Conservation (phyloP, 768 basidiomycete genomes). For the Steccherinum ochraceum region DNA sequence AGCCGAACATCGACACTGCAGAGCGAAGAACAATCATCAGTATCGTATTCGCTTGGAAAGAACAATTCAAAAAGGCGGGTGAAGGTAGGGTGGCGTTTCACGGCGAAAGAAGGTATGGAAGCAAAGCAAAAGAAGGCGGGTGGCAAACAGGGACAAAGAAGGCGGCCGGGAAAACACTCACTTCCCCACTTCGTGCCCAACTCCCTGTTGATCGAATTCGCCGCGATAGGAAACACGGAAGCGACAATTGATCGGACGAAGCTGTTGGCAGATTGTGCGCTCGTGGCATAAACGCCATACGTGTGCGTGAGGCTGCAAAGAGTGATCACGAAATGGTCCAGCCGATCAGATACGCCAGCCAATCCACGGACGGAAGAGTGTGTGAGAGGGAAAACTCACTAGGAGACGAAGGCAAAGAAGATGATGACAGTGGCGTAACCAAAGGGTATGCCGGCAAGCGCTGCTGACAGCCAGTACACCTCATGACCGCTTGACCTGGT, state of each 20-base stretch:
- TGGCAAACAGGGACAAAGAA: background rate
- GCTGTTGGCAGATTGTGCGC: conserved; percentile 14
- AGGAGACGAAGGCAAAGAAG: conserved; percentile 17
- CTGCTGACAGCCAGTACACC: conserved; percentile 17
- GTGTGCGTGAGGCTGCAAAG: conserved; percentile 12
- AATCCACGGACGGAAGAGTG: background rate
- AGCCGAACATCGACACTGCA: conserved; percentile 18
- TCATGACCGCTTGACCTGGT: conserved; percentile 16
- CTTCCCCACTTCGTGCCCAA: conserved; percentile 20
- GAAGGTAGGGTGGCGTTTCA: no score
- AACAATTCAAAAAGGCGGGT: background rate
- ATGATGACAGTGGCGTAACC: conserved; percentile 15
- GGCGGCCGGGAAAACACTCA: no score
- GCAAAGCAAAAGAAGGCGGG: no score
- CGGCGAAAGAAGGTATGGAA: no score
- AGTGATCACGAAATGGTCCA: no score
- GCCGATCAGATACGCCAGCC: background rate
- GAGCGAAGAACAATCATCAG: background rate
- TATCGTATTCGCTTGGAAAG: background rate
- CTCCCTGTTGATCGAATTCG: conserved; percentile 11
- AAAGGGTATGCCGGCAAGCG: conserved; percentile 17
- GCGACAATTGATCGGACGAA: conserved; percentile 15
- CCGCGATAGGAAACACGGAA: conserved; percentile 15
- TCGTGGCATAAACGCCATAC: conserved; percentile 16
- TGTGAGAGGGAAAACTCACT: conserved; percentile 13